phyloP scores from a whole-genome alignment of 2,329 filamentous ascomycete species.

The Pestalotiopsis fici region DNA sequence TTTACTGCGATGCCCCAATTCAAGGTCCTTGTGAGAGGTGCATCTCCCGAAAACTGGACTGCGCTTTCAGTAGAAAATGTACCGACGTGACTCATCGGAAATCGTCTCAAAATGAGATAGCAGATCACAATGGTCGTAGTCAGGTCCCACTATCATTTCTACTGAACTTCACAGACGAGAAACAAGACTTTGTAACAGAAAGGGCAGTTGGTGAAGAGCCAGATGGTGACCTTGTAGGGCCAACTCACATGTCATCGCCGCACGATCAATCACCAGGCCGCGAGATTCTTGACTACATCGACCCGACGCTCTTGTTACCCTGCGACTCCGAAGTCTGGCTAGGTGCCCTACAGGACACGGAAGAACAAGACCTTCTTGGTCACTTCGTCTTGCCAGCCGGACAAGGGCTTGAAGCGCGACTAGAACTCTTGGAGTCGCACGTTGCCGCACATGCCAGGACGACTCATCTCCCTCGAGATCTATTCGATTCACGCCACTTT shows the following conservation, averaged over 20 bases:
- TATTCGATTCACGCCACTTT: not conserved
- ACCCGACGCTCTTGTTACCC: slow-evolving; percentile 9
- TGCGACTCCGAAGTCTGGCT: not conserved
- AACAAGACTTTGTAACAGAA: slow-evolving; percentile 11
- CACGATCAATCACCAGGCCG: not conserved
- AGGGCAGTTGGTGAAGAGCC: slow-evolving; percentile 13
- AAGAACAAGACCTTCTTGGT: slow-evolving; percentile 10
- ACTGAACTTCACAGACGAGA: slow-evolving; percentile 11
- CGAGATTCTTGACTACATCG: not conserved
- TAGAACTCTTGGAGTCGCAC: slow-evolving; percentile 9
- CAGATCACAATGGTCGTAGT: not conserved
- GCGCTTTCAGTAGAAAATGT: slow-evolving; percentile 9
- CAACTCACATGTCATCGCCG: not conserved
- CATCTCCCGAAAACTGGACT: slow-evolving; percentile 6
- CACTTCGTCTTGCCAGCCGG: slow-evolving; percentile 1
- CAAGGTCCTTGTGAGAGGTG: slow-evolving; percentile 9
- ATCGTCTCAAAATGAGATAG: not conserved
- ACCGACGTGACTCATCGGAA: slow-evolving; percentile 9
- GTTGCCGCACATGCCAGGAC: not conserved
- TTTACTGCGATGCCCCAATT: slow-evolving; percentile 8
- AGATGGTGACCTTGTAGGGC: slow-evolving; percentile 10
- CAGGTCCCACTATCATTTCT: slow-evolving; percentile 10
- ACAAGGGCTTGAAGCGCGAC: slow-evolving; percentile 5
- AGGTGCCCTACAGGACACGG: slow-evolving; percentile 6
- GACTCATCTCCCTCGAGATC: not conserved